phyloP scores from a whole-genome alignment of 495 filamentous ascomycete species.

The Penicillium roqueforti region DNA sequence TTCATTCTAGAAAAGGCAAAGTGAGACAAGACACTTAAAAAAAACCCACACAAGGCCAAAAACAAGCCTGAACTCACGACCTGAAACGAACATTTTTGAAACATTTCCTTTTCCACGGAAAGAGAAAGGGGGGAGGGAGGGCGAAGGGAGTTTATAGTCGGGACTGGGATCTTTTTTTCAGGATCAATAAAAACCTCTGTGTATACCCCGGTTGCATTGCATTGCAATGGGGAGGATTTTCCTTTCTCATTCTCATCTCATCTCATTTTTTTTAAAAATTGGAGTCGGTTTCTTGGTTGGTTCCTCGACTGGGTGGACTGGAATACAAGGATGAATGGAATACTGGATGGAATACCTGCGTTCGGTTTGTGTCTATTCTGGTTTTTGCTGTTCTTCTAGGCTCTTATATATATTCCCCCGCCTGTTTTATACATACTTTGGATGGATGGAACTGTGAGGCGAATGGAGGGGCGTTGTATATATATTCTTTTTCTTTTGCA shows the following conservation, averaged over 20 bases:
- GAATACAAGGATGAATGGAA: not conserved
- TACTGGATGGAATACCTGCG: not conserved
- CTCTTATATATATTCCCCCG: conserved; percentile 1
- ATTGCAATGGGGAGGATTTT: conserved; percentile 6
- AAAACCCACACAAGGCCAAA: not conserved
- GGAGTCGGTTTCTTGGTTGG: conserved; percentile 6
- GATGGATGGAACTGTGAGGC: conserved; percentile 1
- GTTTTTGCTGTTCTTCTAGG: not conserved
- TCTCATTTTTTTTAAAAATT: conserved; percentile 7
- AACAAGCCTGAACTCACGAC: conserved; percentile 1
- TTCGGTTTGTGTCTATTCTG: not conserved
- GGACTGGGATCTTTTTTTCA: conserved; percentile 1
- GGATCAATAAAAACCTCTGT: conserved; percentile 4
- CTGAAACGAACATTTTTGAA: conserved; percentile 8
- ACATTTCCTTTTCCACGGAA: not conserved
- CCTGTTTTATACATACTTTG: conserved; percentile 1
- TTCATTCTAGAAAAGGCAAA: conserved; percentile 1
- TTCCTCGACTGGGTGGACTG: not conserved
- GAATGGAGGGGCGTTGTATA: conserved; percentile 9
- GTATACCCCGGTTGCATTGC: conserved; percentile 7
- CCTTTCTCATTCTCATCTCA: conserved; percentile 5
- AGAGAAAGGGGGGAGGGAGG: not conserved
- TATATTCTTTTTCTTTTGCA: conserved; percentile 1
- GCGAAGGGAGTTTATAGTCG: conserved; percentile 4
- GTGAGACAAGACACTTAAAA: not conserved